Evolutionary conservation across 441 rosid genomes (phyloP), one percentile per base, ranked within the genome.

Genomic region (Erysimum cheiri): DNA sequence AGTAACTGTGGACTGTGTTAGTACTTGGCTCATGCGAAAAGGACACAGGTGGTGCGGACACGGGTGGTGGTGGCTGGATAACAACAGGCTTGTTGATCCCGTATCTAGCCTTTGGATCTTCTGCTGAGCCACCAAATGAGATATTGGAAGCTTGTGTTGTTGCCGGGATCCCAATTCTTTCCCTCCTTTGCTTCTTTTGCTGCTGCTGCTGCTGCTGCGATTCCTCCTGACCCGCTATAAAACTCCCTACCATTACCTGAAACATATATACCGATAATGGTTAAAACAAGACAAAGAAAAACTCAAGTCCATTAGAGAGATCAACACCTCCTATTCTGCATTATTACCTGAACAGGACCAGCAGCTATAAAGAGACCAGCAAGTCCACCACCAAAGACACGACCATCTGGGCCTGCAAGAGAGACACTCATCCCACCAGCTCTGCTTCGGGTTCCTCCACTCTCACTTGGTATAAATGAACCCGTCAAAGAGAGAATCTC

Each of bases 381-480:
- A 70, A 95, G 93, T 75, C 97, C 95, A 43, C 98, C 99, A 11
- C 99, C 99, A 32, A 95, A 78, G 67, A 96, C 97, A 49, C 89
- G 93, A 56, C 97, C 98, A 78, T 96, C 97, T 4, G 93, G 88
- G 67, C 93, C 91, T 3, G 99, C 96, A 78, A 93, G 83, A 54
- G 99, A 91, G 35, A 93, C 87, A 60, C 97, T 96, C 96, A 96
- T 89, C 67, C 98, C 96, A 40, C 99, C 98, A 49, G 97, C 84
- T 81, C 88, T 85, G 83, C 92, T 83, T 78, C 82, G 83, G 5
- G 88, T 85, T 71, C 96, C 97, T 74, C 87, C 93, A 75, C 71
- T 83, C 68, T 86, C 90, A 48, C 79, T 81, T 29, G 93, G 96
- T 86, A 84, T 86, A 67, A 79, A 93, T 26, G 97, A 96, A 47